Evolutionary conservation across 2,329 filamentous ascomycete species (phyloP), one percentile per base, ranked within the genome.

Genomic region (Aspergillus flavus): DNA sequence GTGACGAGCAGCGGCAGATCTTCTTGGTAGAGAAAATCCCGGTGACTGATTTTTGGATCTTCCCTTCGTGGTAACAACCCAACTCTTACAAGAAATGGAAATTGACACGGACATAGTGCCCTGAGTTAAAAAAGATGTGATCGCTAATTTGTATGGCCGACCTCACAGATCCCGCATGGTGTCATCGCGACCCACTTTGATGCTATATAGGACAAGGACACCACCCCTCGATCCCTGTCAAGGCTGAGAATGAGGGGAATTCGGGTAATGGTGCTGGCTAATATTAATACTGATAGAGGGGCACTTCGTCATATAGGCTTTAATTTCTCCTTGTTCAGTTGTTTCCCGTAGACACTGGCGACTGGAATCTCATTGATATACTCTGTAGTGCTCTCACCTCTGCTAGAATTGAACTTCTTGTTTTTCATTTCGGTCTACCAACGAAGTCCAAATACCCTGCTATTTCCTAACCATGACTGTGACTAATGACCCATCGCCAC

Each of bases 101-200:
- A 7, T 19, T 5, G 4, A 16, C 45, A 19, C 3, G 26, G n/a
- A 16, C 9, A 50, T n/a, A 30, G 14, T n/a, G 14, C 7, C 11
- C 26, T 32, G 0, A 64, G 12, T 16, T n/a, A 4, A 12, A 30
- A 30, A 30, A 30, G 23, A 50, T 10, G 46, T 32, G 46, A 30
- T 50, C 7, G 26, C 2, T 9, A 11, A 50, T 19, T 7, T 50
- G 26, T n/a, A 50, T 12, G 10, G 32, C 26, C 53, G 54, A 28
- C 62, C 43, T 56, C 36, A 53, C 58, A 10, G 23, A 34, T 43
- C 52, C 61, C 54, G 54, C 57, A 75, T 75, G 70, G 73, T 75
- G 75, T 70, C 70, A 78, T 78, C 69, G 19, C 61, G 73, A 67
- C 66, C 75, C 75, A 76, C 75, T 65, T 65, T 77, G 75, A 74